phyloP scores from a whole-genome alignment of 2,329 filamentous ascomycete species.

The Teratosphaeria pseudoeucalypti region DNA sequence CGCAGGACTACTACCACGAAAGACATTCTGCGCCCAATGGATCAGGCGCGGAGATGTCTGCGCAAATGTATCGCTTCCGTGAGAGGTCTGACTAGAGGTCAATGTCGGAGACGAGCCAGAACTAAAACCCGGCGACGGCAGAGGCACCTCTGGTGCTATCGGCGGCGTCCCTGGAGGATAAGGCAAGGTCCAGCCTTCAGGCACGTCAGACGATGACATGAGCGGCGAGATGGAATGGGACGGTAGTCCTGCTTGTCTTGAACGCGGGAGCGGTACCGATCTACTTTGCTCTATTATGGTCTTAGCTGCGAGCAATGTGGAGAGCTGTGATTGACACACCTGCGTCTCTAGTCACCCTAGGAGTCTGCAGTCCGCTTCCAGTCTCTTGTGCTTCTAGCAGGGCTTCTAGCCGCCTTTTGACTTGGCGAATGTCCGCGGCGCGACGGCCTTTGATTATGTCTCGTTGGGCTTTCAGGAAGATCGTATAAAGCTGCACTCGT shows the following conservation, averaged over 20 bases:
- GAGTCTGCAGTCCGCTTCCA: background rate
- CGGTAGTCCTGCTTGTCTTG: background rate
- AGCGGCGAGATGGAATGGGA: background rate
- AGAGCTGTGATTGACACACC: conserved; percentile 2
- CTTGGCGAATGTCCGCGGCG: background rate
- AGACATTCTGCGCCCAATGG: conserved; percentile 37
- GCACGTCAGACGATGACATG: conserved; percentile 7
- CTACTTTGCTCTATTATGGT: background rate
- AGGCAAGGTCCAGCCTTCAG: conserved; percentile 7
- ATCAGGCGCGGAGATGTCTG: conserved; percentile 9
- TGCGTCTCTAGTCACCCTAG: background rate
- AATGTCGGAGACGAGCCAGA: conserved; percentile 33
- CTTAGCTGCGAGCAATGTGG: background rate
- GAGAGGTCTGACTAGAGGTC: conserved; percentile 23
- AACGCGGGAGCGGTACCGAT: background rate
- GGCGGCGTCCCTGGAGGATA: conserved; percentile 15
- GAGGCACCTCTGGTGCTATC: conserved; percentile 28
- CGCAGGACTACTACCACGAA: conserved; percentile 30
- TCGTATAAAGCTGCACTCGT: conserved; percentile 41
- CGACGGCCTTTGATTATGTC: conserved; percentile 11
- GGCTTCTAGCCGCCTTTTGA: background rate
- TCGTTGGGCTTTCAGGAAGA: conserved; percentile 34
- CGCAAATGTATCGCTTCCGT: conserved; percentile 12
- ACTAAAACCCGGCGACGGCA: conserved; percentile 31
- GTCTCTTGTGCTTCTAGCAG: conserved; percentile 4